phyloP scores from a whole-genome alignment of 805 yeast genomes.

The Saturnispora quitensis region DNA sequence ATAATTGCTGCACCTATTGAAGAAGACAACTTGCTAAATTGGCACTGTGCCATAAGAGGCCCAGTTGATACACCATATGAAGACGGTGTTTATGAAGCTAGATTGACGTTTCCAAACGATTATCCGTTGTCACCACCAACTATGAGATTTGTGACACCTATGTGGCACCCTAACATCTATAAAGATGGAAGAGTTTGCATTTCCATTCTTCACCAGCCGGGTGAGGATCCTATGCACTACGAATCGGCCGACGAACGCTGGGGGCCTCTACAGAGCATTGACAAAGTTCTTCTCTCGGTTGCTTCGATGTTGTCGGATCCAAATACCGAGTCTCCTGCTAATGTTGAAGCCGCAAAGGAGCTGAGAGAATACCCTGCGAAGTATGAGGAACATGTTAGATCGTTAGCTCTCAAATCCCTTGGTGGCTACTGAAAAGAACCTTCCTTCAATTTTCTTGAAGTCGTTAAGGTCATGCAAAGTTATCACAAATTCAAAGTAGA shows the following conservation, averaged over 20 bases:
- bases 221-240: constrained; percentile 94
- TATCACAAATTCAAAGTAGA: no score
- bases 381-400: constrained; percentile 55
- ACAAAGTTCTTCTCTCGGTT: constrained; percentile 85
- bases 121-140: constrained; percentile 59
- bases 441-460: neutral
- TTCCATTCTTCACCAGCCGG: constrained; percentile 90
- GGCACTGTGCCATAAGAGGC: constrained; percentile 49
- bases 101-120: constrained; percentile 35
- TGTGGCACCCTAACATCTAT: constrained; percentile 90
- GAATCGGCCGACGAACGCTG: constrained; percentile 94
- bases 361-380: constrained; percentile 80
- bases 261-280: constrained; percentile 98
- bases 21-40: constrained; percentile 37
- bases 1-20: constrained; percentile 89
- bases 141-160: constrained; percentile 62
- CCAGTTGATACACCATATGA: constrained; percentile 49
- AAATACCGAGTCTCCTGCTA: constrained; percentile 92
- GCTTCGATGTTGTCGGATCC: constrained; percentile 97
- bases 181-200: constrained; percentile 95
- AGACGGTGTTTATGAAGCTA: constrained; percentile 45
- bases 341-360: constrained; percentile 67
- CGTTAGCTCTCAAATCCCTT: constrained; percentile 38
- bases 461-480: neutral
- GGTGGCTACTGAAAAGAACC: neutral